Evolutionary conservation across 2,329 filamentous ascomycete species (phyloP), one percentile per base, ranked within the genome.

Genomic region (Xylariaceae sp.): DNA sequence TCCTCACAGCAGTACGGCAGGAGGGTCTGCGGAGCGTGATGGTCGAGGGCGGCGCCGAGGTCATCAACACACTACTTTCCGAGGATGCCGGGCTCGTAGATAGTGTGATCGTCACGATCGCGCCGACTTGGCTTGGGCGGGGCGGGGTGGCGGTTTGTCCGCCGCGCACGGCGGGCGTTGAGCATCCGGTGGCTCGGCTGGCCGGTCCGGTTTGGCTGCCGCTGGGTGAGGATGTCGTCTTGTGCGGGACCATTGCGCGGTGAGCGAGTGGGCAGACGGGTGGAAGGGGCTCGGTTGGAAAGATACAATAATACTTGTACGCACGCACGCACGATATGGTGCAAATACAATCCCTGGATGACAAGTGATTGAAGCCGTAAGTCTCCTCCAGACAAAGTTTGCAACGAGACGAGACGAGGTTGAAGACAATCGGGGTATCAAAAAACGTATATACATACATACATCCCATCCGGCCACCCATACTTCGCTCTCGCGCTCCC

Each of bases 61-160:
- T 96, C 35, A 89, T 97, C 67, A 95, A 94, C 67, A 82, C 87
- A 39, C 72, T 97, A 19, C 76, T 97, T 40, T 76, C 80, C 2
- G 73, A 74, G 31, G 82, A 84, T 64, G 75, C 81, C 12, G 64
- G 69, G n/a, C 73, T 91, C 6, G 76, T 95, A 42, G 80, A 89
- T 66, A 86, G 86, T 2, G 85, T 96, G 47, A 87, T 97, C 64
- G 79, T 96, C 55, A 96, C 92, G 0, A 84, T 96, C 65, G 91
- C 92, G 2, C 92, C 92, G 6, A 89, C 85, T 0, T 97, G 90
- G 82, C 77, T 97, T n/a, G 92, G 92, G 1, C 78, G 81, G 56
- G 89, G 88, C 2, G 90, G 90, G 6, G 88, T 96, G 7, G 78
- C 84, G 8, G 89, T 96, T 2, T 86, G 83, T 46, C 92, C 91